phyloP scores from a whole-genome alignment of 1,284 basidiomycete genomes.

The Rhodotorula sp. region DNA sequence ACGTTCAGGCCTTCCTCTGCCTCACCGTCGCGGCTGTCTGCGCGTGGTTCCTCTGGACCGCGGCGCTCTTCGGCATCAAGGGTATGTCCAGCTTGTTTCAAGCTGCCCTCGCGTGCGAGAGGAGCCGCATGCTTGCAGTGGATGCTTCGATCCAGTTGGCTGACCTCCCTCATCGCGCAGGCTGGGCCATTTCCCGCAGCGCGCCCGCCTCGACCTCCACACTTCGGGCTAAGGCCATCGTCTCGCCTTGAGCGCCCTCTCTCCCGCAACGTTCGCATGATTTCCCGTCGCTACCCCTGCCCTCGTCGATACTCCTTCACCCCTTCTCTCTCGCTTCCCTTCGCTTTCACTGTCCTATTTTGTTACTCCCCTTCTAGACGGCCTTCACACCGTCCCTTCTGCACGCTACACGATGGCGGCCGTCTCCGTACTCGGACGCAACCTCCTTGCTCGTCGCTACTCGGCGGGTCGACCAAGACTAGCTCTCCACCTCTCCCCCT shows the following conservation, averaged over 20 bases:
- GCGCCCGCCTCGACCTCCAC: neutral
- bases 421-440: neutral
- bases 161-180: no score
- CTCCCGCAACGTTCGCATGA: neutral
- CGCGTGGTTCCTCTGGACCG: constrained; percentile 70
- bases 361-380: neutral
- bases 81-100: constrained; percentile 12
- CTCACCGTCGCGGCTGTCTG: constrained; percentile 60
- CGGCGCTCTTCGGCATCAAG: constrained; percentile 68
- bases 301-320: neutral
- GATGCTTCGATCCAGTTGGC: no score
- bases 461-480: no score
- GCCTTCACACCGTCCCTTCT: no score
- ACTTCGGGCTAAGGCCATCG: neutral
- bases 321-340: neutral
- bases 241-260: neutral
- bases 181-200: constrained; percentile 16
- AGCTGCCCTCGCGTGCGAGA: no score
- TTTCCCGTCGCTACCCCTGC: no score
- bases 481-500: no score
- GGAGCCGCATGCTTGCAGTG: no score
- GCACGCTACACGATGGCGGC: neutral
- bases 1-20: constrained; percentile 79
- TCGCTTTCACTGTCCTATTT: neutral
- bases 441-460: no score